Evolutionary conservation across 176 grass and related monocot genomes (phyloP), one percentile per base, ranked within the genome.

Genomic region (Phragmites australis): DNA sequence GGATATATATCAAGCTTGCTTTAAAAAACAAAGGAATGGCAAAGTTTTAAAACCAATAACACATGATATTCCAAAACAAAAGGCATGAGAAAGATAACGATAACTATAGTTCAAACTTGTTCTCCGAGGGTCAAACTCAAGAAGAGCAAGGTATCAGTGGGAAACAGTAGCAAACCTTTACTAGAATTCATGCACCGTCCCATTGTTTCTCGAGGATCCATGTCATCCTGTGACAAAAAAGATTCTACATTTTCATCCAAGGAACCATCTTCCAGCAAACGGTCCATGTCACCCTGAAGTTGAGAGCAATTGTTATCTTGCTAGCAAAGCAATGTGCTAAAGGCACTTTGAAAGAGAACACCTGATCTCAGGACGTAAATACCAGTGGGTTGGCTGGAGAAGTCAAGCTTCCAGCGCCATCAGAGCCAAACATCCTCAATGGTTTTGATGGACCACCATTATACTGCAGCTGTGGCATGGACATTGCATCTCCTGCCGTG

Each of bases 321-420:
- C 51, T 34, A 13, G 70, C 40, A 70, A 79, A 52, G 14, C 21
- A 66, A 66, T 71, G 81, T 44, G 81, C 59, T 54, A 74, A 64
- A 64, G 53, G 22, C 72, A 46, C 25, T 46, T 60, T 60, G 37
- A 76, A 70, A 30, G 37, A 59, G 53, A 70, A 45, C 42, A 52
- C 25, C n/a, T 57, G 54, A 58, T 30, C 25, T 30, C 54, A 60
- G 39, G 21, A 43, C 59, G 15, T 59, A 75, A 57, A 37, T 37
- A 37, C 34, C 34, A 37, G 34, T 5, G 34, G 34, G 34, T 37
- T 37, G 2, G 34, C 34, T 37, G 34, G 34, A 37, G 34, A 37
- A 37, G 34, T 37, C 34, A 37, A 37, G 34, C 34, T 37, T 37
- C 34, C 34, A 5, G 34, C 5, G 34, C 34, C 34, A 37, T 37